Evolutionary conservation across 352 stramenopile species (phyloP).

Genomic region (Phytophthora podocarpi): DNA sequence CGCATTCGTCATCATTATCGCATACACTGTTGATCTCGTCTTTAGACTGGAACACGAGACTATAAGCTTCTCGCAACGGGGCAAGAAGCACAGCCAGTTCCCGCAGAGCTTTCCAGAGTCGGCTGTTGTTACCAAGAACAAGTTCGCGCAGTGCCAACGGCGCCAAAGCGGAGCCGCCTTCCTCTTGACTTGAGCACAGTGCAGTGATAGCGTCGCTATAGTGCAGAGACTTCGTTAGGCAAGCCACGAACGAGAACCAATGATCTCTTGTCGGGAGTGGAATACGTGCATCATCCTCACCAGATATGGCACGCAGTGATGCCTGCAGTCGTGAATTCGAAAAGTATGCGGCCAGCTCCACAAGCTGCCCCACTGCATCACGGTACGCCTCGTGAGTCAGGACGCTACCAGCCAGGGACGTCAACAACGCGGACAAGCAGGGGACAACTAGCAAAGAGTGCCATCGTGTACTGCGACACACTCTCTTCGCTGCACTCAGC

Average conservation of each 20-base stretch:
- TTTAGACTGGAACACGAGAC: slow-evolving; percentile 54
- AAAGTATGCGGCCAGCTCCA: slow-evolving; percentile 72
- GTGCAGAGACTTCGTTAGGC: slow-evolving; percentile 50
- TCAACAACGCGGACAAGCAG: slow-evolving; percentile 62
- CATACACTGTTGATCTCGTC: slow-evolving; percentile 7
- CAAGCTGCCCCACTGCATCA: slow-evolving; percentile 54
- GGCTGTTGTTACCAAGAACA: slow-evolving; percentile 53
- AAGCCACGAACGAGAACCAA: slow-evolving; percentile 71
- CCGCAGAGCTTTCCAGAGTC: slow-evolving; percentile 50
- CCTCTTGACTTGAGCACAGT: slow-evolving; percentile 46
- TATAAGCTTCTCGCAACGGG: slow-evolving; percentile 69
- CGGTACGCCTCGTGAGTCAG: slow-evolving; percentile 60
- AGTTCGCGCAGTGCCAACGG: slow-evolving; percentile 61
- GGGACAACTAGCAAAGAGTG: slow-evolving; percentile 67
- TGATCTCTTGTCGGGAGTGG: slow-evolving; percentile 60
- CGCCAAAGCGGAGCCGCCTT: slow-evolving; percentile 7
- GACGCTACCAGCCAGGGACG: slow-evolving; percentile 56
- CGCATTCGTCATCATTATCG: slow-evolving; percentile 41
- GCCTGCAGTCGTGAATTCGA: slow-evolving; percentile 52
- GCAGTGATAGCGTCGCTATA: slow-evolving; percentile 62
- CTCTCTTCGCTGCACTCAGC: slow-evolving; percentile 57
- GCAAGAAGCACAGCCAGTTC: slow-evolving; percentile 49
- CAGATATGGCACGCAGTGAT: slow-evolving; percentile 41
- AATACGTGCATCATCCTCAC: slow-evolving; percentile 48
- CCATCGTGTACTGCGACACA: slow-evolving; percentile 45